Percentiles rank a stretch among this genome's conserved stretches.
Evolutionary conservation across 176 grass and related monocot species (phyloP).

Genomic region (Pontederia crassipes): DNA sequence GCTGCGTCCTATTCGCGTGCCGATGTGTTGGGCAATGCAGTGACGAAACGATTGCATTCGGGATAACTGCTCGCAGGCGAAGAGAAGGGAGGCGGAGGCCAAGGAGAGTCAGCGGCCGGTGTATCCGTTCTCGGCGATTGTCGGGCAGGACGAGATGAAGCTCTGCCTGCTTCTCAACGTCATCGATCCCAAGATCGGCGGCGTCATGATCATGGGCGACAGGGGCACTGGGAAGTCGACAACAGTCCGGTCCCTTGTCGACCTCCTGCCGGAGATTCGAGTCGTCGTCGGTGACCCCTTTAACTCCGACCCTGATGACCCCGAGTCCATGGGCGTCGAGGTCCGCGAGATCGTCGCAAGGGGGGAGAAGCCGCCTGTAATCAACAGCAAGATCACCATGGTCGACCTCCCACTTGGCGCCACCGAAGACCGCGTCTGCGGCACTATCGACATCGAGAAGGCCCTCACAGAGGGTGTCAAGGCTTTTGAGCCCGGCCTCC

Average conservation of each 20-base stretch:
- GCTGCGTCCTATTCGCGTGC: neutral
- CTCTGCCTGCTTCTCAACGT: slow-evolving; percentile 92
- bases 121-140: slow-evolving; percentile 89
- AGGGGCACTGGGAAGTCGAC: slow-evolving; percentile 94
- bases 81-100: slow-evolving; percentile 17
- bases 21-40: neutral
- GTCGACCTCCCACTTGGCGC: slow-evolving; percentile 93
- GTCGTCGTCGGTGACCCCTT: slow-evolving; percentile 88
- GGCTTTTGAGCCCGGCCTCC: slow-evolving; percentile 87
- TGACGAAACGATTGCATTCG: neutral
- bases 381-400: slow-evolving; percentile 78
- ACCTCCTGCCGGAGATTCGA: slow-evolving; percentile 79
- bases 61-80: neutral
- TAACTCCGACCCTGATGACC: slow-evolving; percentile 91
- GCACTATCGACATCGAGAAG: slow-evolving; percentile 99
- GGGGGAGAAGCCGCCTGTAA: slow-evolving; percentile 40
- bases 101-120: slow-evolving; percentile 82
- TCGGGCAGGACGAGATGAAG: slow-evolving; percentile 99
- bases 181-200: slow-evolving; percentile 97
- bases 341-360: slow-evolving; percentile 40
- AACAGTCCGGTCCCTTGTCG: slow-evolving; percentile 83
- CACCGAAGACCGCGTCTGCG: slow-evolving; percentile 94
- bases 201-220: slow-evolving; percentile 99
- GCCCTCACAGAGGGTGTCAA: slow-evolving; percentile 95
- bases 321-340: slow-evolving; percentile 76